These are phyloP conservation scores for Pyrrhoderma lamaoense DNA, from an alignment of 1,284 basidiomycete genomes.

Conservation along the genomic window DNA sequence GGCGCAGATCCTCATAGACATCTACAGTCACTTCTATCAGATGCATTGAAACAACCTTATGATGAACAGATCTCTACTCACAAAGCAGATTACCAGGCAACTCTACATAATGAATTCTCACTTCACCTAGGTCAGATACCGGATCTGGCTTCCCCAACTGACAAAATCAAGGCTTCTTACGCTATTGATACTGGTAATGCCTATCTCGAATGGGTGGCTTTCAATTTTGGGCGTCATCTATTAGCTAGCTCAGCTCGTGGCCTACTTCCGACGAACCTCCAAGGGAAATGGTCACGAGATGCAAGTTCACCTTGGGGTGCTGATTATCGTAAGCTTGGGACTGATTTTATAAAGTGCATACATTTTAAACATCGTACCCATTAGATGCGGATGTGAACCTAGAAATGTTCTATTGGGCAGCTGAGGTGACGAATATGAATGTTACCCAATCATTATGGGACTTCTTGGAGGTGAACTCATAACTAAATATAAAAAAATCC, in stretches of 20 bases:
- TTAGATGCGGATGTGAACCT: constrained; percentile 74
- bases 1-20: constrained; percentile 51
- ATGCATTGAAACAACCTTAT: constrained; percentile 25
- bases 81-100: constrained; percentile 39
- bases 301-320: constrained; percentile 50
- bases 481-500: background rate
- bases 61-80: constrained; percentile 40
- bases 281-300: constrained; percentile 63
- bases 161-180: constrained; percentile 47
- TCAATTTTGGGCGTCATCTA: constrained; percentile 65
- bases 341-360: too few relatives aligned
- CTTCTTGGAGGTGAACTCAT: constrained; percentile 50
- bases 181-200: constrained; percentile 46
- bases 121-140: constrained; percentile 54
- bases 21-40: constrained; percentile 37
- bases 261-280: constrained; percentile 58
- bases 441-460: constrained; percentile 53
- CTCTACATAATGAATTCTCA: constrained; percentile 40
- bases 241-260: constrained; percentile 56
- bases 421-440: constrained; percentile 59
- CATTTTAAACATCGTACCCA: too few relatives aligned
- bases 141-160: constrained; percentile 46
- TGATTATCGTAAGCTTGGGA: constrained; percentile 25
- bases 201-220: constrained; percentile 66
- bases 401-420: constrained; percentile 76